phyloP scores from a whole-genome alignment of 2,329 filamentous ascomycete genomes.

The Zymoseptoria pseudotritici region DNA sequence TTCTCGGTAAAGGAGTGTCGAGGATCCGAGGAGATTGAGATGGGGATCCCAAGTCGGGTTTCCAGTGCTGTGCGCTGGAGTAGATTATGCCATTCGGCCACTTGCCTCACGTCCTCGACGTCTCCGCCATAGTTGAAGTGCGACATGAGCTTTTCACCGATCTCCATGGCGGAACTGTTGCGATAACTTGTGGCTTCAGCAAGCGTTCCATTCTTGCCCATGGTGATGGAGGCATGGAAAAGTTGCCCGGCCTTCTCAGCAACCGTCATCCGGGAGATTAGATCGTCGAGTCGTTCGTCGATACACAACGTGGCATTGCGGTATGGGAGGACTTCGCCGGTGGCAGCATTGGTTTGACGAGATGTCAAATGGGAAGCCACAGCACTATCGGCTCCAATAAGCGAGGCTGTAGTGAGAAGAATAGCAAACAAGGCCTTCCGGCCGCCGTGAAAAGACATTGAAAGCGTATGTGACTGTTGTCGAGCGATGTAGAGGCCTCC shows the following conservation, averaged over 20 bases:
- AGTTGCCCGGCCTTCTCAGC: constrained; percentile 45
- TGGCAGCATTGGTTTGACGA: neutral
- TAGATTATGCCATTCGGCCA: constrained; percentile 36
- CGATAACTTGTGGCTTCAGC: constrained; percentile 17
- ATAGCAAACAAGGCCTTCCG: neutral
- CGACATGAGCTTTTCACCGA: constrained; percentile 34
- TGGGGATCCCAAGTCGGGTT: constrained; percentile 43
- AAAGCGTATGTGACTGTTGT: neutral
- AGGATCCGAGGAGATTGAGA: constrained; percentile 44
- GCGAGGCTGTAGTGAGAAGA: neutral
- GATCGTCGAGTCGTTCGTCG: constrained; percentile 42
- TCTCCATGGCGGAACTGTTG: constrained; percentile 25
- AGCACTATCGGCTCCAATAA: neutral
- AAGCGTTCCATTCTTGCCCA: constrained; percentile 30
- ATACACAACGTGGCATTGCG: constrained; percentile 34
- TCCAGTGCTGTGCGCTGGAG: constrained; percentile 39
- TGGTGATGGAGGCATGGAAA: constrained; percentile 35
- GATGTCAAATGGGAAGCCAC: neutral
- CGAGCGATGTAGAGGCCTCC: neutral
- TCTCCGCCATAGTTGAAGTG: constrained; percentile 44
- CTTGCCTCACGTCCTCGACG: constrained; percentile 32
- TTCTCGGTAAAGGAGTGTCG: constrained; percentile 41
- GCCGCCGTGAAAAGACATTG: neutral
- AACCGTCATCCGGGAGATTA: constrained; percentile 41
- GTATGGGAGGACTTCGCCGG: constrained; percentile 22